These are phyloP conservation scores for Carex myosuroides DNA, from an alignment of 176 grass and related monocot species.

Conservation along the genomic window DNA sequence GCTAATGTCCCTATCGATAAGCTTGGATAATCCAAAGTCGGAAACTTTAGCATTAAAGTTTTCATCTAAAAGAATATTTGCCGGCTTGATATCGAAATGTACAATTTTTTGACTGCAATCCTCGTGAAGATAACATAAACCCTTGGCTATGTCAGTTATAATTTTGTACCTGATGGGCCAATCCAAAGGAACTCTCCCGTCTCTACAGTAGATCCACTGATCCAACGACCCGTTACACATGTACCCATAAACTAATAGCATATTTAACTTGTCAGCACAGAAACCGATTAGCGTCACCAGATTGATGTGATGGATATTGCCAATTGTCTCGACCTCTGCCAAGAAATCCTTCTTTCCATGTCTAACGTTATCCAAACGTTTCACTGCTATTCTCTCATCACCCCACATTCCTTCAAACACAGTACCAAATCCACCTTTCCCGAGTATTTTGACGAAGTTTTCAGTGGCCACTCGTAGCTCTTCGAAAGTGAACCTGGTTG, in stretches of 20 bases:
- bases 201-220: slow-evolving; percentile 37
- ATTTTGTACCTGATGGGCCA: slow-evolving; percentile 31
- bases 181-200: slow-evolving; percentile 18
- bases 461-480: slow-evolving; percentile 12
- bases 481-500: slow-evolving; percentile 22
- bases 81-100: slow-evolving; percentile 57
- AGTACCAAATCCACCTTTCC: slow-evolving; percentile 43
- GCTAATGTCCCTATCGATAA: slow-evolving; percentile 41
- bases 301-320: slow-evolving; percentile 42
- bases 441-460: slow-evolving; percentile 14
- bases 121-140: slow-evolving; percentile 53
- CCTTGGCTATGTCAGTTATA: slow-evolving; percentile 29
- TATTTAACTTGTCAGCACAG: slow-evolving; percentile 33
- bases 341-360: slow-evolving; percentile 45
- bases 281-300: slow-evolving; percentile 45
- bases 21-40: slow-evolving; percentile 57
- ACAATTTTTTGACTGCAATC: slow-evolving; percentile 43
- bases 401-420: slow-evolving; percentile 21
- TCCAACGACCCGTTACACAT: slow-evolving; percentile 46
- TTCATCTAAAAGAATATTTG: slow-evolving; percentile 54
- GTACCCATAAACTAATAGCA: slow-evolving; percentile 38
- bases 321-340: slow-evolving; percentile 47
- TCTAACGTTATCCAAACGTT: slow-evolving; percentile 23
- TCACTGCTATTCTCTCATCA: slow-evolving; percentile 30
- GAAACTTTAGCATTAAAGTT: slow-evolving; percentile 42